A percentile compares a stretch with the other conserved stretches of the same genome.
Evolutionary conservation across 345 rosid species (phyloP).

Genomic region (Populus nigra): DNA sequence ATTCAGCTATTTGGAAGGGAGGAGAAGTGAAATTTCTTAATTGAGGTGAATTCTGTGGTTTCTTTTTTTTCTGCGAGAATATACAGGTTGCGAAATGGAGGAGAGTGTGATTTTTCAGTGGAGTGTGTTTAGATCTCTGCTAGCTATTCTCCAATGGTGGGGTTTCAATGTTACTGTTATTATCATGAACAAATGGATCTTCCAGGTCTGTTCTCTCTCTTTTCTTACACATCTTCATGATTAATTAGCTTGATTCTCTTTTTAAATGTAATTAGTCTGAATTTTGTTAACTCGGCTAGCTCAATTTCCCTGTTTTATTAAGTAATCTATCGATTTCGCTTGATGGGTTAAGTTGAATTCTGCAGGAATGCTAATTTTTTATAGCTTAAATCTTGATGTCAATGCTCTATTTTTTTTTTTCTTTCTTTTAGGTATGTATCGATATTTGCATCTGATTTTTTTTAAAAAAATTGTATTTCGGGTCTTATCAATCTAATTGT

Average conservation of each 20-base stretch:
- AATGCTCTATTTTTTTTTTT: not conserved
- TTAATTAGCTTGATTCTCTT: conserved; percentile 11
- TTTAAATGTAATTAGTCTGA: not conserved
- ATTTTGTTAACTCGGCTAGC: not conserved
- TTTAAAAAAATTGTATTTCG: not conserved
- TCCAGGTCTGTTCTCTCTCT: conserved; percentile 57
- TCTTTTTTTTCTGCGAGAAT: conserved; percentile 4
- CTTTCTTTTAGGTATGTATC: not conserved
- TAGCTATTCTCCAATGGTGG: conserved; percentile 98
- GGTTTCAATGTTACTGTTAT: conserved; percentile 90
- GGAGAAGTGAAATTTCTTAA: not conserved
- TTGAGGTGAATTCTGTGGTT: conserved; percentile 13
- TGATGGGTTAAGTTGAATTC: not conserved
- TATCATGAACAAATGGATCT: conserved; percentile 99
- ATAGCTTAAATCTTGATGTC: not conserved
- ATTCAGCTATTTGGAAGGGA: not conserved
- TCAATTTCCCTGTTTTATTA: not conserved
- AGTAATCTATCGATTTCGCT: not conserved
- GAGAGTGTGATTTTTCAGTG: conserved; percentile 57
- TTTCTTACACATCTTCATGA: conserved; percentile 2
- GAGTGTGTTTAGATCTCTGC: conserved; percentile 82
- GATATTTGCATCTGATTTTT: not conserved
- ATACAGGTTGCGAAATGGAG: conserved; percentile 50
- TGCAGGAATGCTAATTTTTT: not conserved
- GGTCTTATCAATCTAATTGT: not conserved